Percentiles rank a stretch among this genome's conserved stretches.
phyloP scores from a whole-genome alignment of 768 basidiomycete species.

The Crucibulum laeve region DNA sequence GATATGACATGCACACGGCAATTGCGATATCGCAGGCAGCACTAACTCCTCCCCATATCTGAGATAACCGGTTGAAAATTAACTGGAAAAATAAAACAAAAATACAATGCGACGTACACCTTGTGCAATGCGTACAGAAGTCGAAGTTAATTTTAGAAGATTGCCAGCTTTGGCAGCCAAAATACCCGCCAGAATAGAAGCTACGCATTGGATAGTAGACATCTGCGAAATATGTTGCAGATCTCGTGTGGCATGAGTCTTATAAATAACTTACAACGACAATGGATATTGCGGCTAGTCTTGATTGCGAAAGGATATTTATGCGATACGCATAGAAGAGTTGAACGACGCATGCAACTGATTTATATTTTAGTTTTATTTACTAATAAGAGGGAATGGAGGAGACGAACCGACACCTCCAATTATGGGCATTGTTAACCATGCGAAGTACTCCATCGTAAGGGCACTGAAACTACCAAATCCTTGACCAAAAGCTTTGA shows the following conservation, averaged over 20 bases:
- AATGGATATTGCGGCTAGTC: neutral
- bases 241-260: neutral
- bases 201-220: neutral
- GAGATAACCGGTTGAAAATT: neutral
- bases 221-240: neutral
- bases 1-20: neutral
- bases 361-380: neutral
- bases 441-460: neutral
- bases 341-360: neutral
- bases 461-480: neutral
- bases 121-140: neutral
- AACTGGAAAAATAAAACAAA: neutral
- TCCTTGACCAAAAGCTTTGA: neutral
- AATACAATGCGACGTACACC: neutral
- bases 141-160: neutral
- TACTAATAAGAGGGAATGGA: neutral
- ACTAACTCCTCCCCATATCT: constrained; percentile 1
- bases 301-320: neutral
- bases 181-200: neutral
- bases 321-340: neutral
- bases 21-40: neutral
- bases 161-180: neutral
- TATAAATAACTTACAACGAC: neutral
- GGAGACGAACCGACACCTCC: neutral
- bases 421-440: neutral